Base-by-base conservation (phyloP, 768 basidiomycete species). In the Saitozyma sp. region DNA sequence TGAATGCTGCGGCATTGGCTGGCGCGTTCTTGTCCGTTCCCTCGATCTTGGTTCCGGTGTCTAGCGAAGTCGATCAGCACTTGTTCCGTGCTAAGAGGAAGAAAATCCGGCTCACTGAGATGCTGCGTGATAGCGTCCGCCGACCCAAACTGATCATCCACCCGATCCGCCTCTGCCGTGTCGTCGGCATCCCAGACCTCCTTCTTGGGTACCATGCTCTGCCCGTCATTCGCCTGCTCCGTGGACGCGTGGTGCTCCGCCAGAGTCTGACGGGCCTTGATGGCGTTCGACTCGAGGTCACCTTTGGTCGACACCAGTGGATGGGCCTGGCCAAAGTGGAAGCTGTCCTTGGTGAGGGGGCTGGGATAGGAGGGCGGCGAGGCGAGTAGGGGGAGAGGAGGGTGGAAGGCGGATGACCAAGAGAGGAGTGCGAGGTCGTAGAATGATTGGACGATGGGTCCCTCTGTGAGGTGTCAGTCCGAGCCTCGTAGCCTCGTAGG, bases 351-450 rank as follows among this genome's bases (percentile, higher is more conserved):
- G 9, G 49, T 43, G 14, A 51, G 58, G n/a, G 46, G n/a, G 7
- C 19, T 37, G 16, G 53, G 56, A 42, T 67, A 65, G 2, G 14
- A 49, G 6, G 68, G 68, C 29, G 58, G 54, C 11, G n/a, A 10
- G 16, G 42, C 20, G 17, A 70, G 20, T 19, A 70, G 61, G 6
- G 69, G 69, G 8, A 70, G 55, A 41, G 66, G 66, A 9, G 69
- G 69, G 9, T 52, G n/a, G 42, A 70, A 39, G 19, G 46, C 20
- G 8, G 81, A 80, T 54, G 77, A 80, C 85, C 85, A 88, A 49
- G 83, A 83, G 50, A 87, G 76, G 54, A 88, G 82, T 5, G 85
- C 84, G 79, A 83, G 85, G 73, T 88, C 88, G 76, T 87, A 88
- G 60, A 88, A 79, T 4, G 83, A 81, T 58, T 88, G 82, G 53